These are phyloP conservation scores for Rhodotorula babjevae DNA, from an alignment of 768 basidiomycete genomes.

Conservation along the genomic window DNA sequence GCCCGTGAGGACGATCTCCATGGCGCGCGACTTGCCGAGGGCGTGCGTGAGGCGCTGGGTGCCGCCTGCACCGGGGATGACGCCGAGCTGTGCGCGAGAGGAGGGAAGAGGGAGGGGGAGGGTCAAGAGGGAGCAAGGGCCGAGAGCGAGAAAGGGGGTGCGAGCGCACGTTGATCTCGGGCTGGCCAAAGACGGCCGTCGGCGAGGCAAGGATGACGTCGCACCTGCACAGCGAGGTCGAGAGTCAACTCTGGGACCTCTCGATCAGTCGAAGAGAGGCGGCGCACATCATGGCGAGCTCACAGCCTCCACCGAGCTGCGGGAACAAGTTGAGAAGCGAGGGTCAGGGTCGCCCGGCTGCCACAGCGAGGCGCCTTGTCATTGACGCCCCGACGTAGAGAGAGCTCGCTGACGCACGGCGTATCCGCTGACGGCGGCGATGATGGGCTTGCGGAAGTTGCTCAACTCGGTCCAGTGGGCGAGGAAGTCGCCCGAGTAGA, in stretches of 20 bases:
- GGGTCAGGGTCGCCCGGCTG: not conserved
- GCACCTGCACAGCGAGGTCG: conserved; percentile 46
- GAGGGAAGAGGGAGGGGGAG: too few species aligned
- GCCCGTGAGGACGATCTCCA: conserved; percentile 91
- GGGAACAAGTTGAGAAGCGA: too few species aligned
- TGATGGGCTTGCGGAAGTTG: conserved; percentile 79
- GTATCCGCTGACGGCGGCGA: conserved; percentile 92
- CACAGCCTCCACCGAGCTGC: conserved; percentile 93
- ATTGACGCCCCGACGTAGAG: not conserved
- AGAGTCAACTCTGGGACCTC: not conserved
- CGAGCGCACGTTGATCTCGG: conserved; percentile 69
- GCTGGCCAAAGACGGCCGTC: conserved; percentile 87
- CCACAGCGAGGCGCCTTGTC: not conserved
- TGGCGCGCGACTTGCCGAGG: conserved; percentile 86
- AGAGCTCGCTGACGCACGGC: conserved; percentile 54
- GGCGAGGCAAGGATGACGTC: conserved; percentile 91
- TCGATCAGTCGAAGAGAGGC: not conserved
- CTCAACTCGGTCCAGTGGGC: conserved; percentile 70
- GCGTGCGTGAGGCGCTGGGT: conserved; percentile 80
- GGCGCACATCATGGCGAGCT: conserved; percentile 80
- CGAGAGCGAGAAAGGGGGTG: too few species aligned
- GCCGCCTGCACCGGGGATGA: conserved; percentile 91
- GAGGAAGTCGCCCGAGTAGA: conserved; percentile 78
- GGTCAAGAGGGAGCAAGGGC: not conserved
- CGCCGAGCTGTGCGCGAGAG: conserved; percentile 59